phyloP scores from a whole-genome alignment of 352 stramenopile genomes.

The Pythium sp. region DNA sequence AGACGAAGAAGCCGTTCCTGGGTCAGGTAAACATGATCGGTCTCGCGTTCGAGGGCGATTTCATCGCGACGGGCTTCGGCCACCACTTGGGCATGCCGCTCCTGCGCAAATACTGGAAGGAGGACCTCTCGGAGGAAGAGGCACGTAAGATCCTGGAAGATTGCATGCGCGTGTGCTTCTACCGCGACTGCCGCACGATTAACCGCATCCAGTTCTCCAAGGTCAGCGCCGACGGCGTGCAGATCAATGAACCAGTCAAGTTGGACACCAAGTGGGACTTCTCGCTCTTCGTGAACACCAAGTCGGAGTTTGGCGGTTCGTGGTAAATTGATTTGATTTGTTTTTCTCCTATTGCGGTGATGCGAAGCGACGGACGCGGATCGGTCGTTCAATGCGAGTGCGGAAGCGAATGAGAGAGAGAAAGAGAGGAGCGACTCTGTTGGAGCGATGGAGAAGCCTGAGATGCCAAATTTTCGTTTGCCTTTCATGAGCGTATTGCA shows the following conservation, averaged over 20 bases:
- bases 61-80: conserved; percentile 97
- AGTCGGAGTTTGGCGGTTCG: conserved; percentile 87
- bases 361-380: not conserved
- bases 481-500: not conserved
- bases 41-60: conserved; percentile 96
- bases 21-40: conserved; percentile 97
- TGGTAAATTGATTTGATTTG: conserved; percentile 55
- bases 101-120: conserved; percentile 93
- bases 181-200: conserved; percentile 98
- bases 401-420: not conserved
- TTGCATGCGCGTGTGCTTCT: conserved; percentile 98
- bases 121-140: conserved; percentile 93
- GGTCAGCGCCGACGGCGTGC: conserved; percentile 83
- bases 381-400: not conserved
- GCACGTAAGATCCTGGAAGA: conserved; percentile 94
- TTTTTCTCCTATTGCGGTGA: not conserved
- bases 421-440: not conserved
- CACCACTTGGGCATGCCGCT: conserved; percentile 96
- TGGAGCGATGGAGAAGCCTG: not conserved
- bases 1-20: conserved; percentile 92
- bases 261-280: conserved; percentile 95
- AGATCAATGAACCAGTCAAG: conserved; percentile 94
- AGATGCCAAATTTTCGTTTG: not conserved
- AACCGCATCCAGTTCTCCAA: conserved; percentile 98
- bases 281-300: conserved; percentile 82